Percentiles rank a stretch among this genome's conserved stretches.
Evolutionary conservation across 768 basidiomycete genomes (phyloP).

Genomic region (Pholiota microspora): DNA sequence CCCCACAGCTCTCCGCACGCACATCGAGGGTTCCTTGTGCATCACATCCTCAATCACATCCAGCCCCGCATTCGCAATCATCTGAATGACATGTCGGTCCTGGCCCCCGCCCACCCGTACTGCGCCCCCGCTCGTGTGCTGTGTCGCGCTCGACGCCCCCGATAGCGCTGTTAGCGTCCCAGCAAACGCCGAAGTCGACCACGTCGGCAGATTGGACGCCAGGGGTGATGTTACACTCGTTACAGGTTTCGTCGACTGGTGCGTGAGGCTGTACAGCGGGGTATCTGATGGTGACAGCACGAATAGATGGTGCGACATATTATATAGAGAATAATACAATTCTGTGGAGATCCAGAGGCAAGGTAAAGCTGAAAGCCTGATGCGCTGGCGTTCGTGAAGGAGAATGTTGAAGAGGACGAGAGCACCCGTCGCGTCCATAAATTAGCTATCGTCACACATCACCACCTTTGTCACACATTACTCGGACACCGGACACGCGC

Average conservation of each 20-base stretch:
- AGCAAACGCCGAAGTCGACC: slow-evolving; percentile 91
- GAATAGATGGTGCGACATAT: slow-evolving; percentile 87
- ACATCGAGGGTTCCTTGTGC: slow-evolving; percentile 80
- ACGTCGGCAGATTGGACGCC: slow-evolving; percentile 80
- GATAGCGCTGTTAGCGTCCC: slow-evolving; percentile 86
- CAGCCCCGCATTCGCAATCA: slow-evolving; percentile 96
- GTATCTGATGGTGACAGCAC: slow-evolving; percentile 84
- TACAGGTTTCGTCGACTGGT: slow-evolving; percentile 75
- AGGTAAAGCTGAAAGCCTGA: neutral
- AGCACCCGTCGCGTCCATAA: slow-evolving; percentile 1
- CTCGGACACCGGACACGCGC: slow-evolving; percentile 1
- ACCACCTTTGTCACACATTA: neutral
- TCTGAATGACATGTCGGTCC: slow-evolving; percentile 94
- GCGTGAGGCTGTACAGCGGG: slow-evolving; percentile 80
- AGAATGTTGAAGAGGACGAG: neutral
- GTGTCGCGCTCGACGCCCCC: slow-evolving; percentile 75
- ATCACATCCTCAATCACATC: slow-evolving; percentile 94
- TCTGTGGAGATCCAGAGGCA: neutral
- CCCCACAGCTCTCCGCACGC: slow-evolving; percentile 27
- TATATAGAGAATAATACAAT: neutral
- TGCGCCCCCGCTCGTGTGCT: slow-evolving; percentile 63
- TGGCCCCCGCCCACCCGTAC: slow-evolving; percentile 77
- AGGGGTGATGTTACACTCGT: slow-evolving; percentile 61
- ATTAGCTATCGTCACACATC: slow-evolving; percentile 2
- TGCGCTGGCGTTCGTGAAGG: neutral